A percentile compares a stretch with the other conserved stretches of the same genome.
Evolutionary conservation across 73 alveolate genomes (phyloP).

Genomic region (Paraurostyla sp.): DNA sequence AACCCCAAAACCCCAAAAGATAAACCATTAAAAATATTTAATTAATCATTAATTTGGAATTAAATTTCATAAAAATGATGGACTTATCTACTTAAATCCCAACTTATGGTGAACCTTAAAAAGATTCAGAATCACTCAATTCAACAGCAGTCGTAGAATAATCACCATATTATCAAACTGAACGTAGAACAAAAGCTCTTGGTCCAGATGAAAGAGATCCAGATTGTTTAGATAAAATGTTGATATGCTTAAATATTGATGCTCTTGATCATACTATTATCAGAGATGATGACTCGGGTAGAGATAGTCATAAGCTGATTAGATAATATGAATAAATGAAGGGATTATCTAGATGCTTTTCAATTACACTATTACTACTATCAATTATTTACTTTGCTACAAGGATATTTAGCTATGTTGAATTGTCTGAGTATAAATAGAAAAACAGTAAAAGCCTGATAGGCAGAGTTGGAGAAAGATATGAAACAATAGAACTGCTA

Average conservation of each 20-base stretch:
- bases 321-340: not conserved
- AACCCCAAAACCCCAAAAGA: no score
- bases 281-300: not conserved
- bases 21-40: no score
- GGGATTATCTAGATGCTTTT: not conserved
- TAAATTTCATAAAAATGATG: no score
- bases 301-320: not conserved
- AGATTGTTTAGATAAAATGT: not conserved
- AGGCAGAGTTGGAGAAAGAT: not conserved
- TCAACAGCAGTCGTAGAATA: no score
- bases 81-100: conserved; percentile 2
- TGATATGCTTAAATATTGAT: not conserved
- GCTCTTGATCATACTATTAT: not conserved
- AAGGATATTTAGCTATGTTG: conserved; percentile 7
- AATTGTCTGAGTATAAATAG: not conserved
- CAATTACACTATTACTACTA: not conserved
- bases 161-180: not conserved
- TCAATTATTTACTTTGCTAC: not conserved
- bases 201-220: not conserved
- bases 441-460: not conserved
- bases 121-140: not conserved
- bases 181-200: no score
- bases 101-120: not conserved
- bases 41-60: no score
- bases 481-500: conserved; percentile 14